Conservation (phyloP, 345 rosid species). For the Balakata baccata region DNA sequence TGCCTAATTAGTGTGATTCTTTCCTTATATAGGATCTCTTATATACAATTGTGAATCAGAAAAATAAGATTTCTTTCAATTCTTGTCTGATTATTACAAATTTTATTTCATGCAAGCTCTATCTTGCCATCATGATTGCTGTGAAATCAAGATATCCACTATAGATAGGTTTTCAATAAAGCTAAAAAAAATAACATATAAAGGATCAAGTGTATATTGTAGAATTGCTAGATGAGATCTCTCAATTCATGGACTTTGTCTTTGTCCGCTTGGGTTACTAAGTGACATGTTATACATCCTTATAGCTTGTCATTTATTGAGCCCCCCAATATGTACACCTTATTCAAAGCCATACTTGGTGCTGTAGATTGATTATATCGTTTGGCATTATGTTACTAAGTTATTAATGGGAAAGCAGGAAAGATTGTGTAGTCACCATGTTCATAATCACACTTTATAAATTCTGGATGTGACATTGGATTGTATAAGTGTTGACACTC, state of each 20-base stretch:
- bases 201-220: background rate
- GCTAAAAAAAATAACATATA: background rate
- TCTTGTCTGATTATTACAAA: too few relatives aligned
- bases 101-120: background rate
- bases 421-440: background rate
- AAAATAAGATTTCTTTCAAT: too few relatives aligned
- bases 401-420: slow-evolving; percentile 4
- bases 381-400: background rate
- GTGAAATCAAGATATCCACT: background rate
- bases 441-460: background rate
- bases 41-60: too few relatives aligned
- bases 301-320: background rate
- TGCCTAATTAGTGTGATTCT: too few relatives aligned
- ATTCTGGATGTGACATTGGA: background rate
- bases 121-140: slow-evolving; percentile 9
- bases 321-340: background rate
- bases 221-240: background rate
- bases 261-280: background rate
- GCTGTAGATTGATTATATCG: background rate
- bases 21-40: too few relatives aligned
- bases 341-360: background rate
- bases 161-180: background rate
- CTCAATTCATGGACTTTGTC: background rate
- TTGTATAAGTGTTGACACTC: background rate
- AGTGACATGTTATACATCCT: background rate